Percentiles rank a stretch among this genome's conserved stretches.
These are phyloP conservation scores for Myxozyma nipponensis DNA, from an alignment of 805 yeast genomes.

Conservation along the genomic window DNA sequence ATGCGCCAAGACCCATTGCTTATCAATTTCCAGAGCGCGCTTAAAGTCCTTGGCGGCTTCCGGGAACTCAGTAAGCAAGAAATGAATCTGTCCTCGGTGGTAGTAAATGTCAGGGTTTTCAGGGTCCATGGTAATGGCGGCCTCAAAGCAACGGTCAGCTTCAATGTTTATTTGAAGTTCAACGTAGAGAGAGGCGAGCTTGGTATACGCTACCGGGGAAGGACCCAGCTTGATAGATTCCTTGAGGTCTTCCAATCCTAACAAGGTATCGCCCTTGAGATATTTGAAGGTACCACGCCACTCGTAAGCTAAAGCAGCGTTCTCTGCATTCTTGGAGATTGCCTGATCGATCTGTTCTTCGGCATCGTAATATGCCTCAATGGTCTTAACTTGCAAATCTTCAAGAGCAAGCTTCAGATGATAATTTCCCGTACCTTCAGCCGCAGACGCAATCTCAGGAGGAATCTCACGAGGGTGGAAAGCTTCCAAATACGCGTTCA, in stretches of 20 bases:
- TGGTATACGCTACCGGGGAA: constrained; percentile 70
- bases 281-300: constrained; percentile 79
- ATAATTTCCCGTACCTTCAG: constrained; percentile 58
- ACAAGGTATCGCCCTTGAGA: constrained; percentile 66
- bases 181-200: constrained; percentile 76
- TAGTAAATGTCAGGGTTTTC: constrained; percentile 78
- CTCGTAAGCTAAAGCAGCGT: constrained; percentile 72
- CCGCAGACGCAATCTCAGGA: constrained; percentile 47
- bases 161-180: constrained; percentile 65
- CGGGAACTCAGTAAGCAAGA: constrained; percentile 68
- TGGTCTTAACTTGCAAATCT: constrained; percentile 42
- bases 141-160: constrained; percentile 62
- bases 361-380: constrained; percentile 61
- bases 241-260: constrained; percentile 61
- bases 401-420: constrained; percentile 28
- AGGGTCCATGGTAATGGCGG: constrained; percentile 67
- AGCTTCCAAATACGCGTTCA: constrained; percentile 86
- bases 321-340: constrained; percentile 29
- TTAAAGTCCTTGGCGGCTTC: constrained; percentile 72
- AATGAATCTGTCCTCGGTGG: constrained; percentile 90
- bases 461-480: constrained; percentile 56
- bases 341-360: constrained; percentile 44
- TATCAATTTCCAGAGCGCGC: constrained; percentile 70
- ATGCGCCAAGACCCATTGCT: constrained; percentile 73
- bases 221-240: constrained; percentile 64